Base-by-base conservation (phyloP, 768 basidiomycete genomes). In the Suillus brevipes region DNA sequence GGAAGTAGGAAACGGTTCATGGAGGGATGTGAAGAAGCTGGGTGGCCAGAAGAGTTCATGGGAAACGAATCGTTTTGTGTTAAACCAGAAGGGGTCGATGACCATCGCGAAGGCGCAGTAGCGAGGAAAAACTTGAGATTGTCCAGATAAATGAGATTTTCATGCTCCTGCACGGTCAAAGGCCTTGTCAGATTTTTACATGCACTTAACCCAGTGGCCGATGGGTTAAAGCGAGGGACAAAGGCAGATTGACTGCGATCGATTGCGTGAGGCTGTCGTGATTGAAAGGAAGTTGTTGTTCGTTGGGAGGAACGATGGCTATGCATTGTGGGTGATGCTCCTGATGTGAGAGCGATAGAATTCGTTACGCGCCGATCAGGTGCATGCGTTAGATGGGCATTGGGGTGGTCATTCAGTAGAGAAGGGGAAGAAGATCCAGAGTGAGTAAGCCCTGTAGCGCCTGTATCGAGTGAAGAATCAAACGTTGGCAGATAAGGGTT, bases 1-100 rank as follows among this genome's bases (percentile, higher is more conserved):
- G 96, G 95, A 18, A 98, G 85, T 45, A 89, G 83, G 77, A 97
- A 97, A 37, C 94, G 85, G 71, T 93, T 91, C 71, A 97, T 85
- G 31, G 87, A 87, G 7, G 91, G 91, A 73, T 94, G 92, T 2
- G 85, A 78, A n/a, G 83, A 83, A 47, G 80, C 74, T 45, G 83
- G 79, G 61, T 84, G 83, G 55, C 76, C 72, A 40, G 77, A 68
- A 37, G 78, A 72, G 49, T 63, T 31, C 10, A 55, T 61, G 14
- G 68, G 61, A 16, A 9, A 57, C 63, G 4, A 70, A 53, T 34
- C 62, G 10, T 45, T 64, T 67, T 58, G 67, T 23, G 70, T 25
- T 8, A 74, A 63, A 18, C 73, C 70, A 36, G 80, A 69, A 50
- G 72, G 72, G 1, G 75, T 66, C 13, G 79, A 74, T 31, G 75